Conservation (phyloP, 352 stramenopile genomes). For the Thraustochytrium striatum region DNA sequence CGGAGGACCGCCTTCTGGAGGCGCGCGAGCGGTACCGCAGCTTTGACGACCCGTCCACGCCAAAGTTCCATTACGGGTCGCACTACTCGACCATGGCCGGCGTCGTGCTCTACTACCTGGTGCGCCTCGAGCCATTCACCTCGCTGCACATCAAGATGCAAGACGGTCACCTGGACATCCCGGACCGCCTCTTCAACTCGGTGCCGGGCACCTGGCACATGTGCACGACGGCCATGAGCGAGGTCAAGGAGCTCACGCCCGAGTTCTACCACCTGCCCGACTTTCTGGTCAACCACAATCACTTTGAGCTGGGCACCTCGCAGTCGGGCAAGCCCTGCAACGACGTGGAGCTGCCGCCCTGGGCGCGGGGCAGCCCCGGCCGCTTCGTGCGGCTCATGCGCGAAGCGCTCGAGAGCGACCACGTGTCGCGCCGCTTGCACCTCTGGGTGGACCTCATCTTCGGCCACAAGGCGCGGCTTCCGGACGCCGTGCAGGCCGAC, state of each 20-base stretch:
- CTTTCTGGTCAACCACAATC: constrained; percentile 52
- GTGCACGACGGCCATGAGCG: constrained; percentile 83
- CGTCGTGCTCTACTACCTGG: constrained; percentile 95
- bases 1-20: constrained; percentile 28
- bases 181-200: constrained; percentile 92
- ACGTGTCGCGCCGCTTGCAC: constrained; percentile 86
- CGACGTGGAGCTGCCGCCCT: constrained; percentile 88
- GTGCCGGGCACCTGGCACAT: constrained; percentile 91
- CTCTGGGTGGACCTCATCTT: constrained; percentile 99
- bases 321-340: constrained; percentile 76
- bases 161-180: constrained; percentile 92
- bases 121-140: constrained; percentile 93
- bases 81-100: constrained; percentile 94
- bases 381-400: constrained; percentile 92
- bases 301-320: constrained; percentile 58
- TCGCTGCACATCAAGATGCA: constrained; percentile 89
- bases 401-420: constrained; percentile 88
- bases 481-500: constrained; percentile 81
- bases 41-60: constrained; percentile 55
- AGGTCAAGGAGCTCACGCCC: constrained; percentile 97
- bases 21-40: constrained; percentile 34
- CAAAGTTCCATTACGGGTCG: constrained; percentile 77
- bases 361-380: constrained; percentile 75
- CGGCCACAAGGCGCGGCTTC: constrained; percentile 82
- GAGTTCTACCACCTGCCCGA: constrained; percentile 82